Evolutionary conservation across 1,284 basidiomycete genomes (phyloP).

Genomic region (Anthracocystis panici-leucophaei): DNA sequence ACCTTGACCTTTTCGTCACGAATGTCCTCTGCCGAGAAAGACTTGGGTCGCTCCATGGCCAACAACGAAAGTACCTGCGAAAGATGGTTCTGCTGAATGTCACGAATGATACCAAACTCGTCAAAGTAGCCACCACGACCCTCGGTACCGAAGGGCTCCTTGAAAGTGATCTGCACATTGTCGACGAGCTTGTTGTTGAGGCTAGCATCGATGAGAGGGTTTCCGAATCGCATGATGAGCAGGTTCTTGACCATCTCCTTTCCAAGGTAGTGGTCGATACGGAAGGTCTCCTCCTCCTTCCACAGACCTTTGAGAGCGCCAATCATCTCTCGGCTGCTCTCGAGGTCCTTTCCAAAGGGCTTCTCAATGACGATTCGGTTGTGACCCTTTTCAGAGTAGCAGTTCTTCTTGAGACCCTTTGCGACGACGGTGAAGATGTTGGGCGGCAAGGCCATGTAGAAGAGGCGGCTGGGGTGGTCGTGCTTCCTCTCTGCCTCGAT

Average conservation of each 20-base stretch:
- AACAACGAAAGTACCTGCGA: conserved; percentile 69
- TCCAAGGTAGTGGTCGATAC: conserved; percentile 69
- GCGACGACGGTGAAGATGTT: conserved; percentile 68
- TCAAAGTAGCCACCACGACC: conserved; percentile 71
- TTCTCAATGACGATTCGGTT: conserved; percentile 69
- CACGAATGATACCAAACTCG: conserved; percentile 71
- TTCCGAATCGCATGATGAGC: conserved; percentile 66
- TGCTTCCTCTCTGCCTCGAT: conserved; percentile 52
- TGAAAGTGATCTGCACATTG: conserved; percentile 70
- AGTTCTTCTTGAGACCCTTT: conserved; percentile 64
- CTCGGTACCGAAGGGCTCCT: conserved; percentile 70
- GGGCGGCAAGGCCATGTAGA: conserved; percentile 69
- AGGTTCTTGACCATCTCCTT: conserved; percentile 70
- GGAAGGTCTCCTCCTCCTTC: conserved; percentile 69
- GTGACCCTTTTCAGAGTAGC: conserved; percentile 61
- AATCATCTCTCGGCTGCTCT: conserved; percentile 67
- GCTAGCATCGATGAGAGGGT: conserved; percentile 65
- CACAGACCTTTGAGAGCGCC: conserved; percentile 66
- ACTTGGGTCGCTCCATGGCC: conserved; percentile 69
- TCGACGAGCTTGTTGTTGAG: conserved; percentile 69
- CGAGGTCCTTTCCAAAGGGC: conserved; percentile 68
- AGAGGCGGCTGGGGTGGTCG: conserved; percentile 59
- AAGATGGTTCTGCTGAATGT: conserved; percentile 70
- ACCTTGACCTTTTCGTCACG: conserved; percentile 70
- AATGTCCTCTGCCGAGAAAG: conserved; percentile 69